Conservation (phyloP, 176 grass and related monocot genomes). For the Hsuehochloa calcarea region DNA sequence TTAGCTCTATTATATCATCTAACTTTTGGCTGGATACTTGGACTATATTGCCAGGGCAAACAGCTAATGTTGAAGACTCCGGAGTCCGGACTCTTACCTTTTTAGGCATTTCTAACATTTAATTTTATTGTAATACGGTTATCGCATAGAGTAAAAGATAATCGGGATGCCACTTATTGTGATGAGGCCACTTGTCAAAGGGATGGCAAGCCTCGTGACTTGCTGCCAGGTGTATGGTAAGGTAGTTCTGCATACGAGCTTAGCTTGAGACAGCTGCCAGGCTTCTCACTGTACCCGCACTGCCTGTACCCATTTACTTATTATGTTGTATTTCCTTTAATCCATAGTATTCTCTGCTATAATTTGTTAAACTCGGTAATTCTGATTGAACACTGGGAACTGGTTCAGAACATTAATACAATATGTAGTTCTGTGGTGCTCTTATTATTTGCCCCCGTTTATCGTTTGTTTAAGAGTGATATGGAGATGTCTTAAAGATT, state of each 20-base stretch:
- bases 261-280: slow-evolving; percentile 17
- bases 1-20: slow-evolving; percentile 37
- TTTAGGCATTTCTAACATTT: slow-evolving; percentile 47
- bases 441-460: neutral
- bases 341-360: slow-evolving; percentile 40
- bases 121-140: slow-evolving; percentile 29
- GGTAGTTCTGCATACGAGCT: slow-evolving; percentile 28
- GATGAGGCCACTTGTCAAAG: slow-evolving; percentile 23
- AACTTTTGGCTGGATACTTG: slow-evolving; percentile 55
- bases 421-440: neutral
- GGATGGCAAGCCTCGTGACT: slow-evolving; percentile 33
- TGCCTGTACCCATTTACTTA: slow-evolving; percentile 48
- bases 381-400: slow-evolving; percentile 31
- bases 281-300: slow-evolving; percentile 45
- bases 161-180: slow-evolving; percentile 24
- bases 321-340: slow-evolving; percentile 49
- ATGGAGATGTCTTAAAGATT: neutral
- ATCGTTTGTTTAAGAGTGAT: neutral
- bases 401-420: neutral
- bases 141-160: slow-evolving; percentile 37
- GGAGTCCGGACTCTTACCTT: slow-evolving; percentile 40
- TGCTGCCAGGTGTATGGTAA: slow-evolving; percentile 19
- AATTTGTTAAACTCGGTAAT: slow-evolving; percentile 35
- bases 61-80: slow-evolving; percentile 36
- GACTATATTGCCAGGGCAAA: slow-evolving; percentile 51